Base-by-base conservation (phyloP, 805 yeast genomes). In the Brettanomyces sp. region DNA sequence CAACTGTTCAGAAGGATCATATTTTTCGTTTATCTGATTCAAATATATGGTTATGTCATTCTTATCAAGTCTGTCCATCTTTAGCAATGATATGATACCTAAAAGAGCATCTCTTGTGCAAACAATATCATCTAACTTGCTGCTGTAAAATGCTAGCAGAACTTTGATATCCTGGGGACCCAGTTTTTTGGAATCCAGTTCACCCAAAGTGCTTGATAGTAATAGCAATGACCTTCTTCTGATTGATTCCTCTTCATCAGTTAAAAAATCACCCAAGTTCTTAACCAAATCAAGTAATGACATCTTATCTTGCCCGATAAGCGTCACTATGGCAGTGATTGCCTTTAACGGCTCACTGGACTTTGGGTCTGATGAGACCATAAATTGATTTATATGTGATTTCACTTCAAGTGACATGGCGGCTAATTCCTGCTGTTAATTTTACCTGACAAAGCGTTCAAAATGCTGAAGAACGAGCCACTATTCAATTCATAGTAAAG, bases 61-160 rank as follows among this genome's bases (percentile, higher is more conserved):
- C 6, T 67, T 57, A 35, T 56, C 49, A 53, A 79, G 77, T 45
- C 68, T 73, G n/a, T 68, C 64, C 81, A 77, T 80, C 32, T 51
- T 48, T 4, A 76, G 65, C 11, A 88, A 59, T 1, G 79, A 68
- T 14, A 56, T 56, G 6, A 90, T 51, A 0, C 88, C 89, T 8
- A 56, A 58, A 3, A 83, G 60, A 1, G 81, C 72, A 48, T 77
- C 76, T 36, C 65, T 65, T 30, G 79, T 56, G 39, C 83, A 72
- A 3, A 69, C 62, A 13, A 72, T 68, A 56, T 89, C 96, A 11
- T 79, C 84, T 22, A 87, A 60, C 52, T 91, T 83, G 14, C 80
- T 78, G 13, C 73, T 49, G 46, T 79, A 74, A 60, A 91, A 91
- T 5, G 74, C 72, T 14, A 73, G 46, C 44, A 79, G 60, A 11